Evolutionary conservation across 2,329 filamentous ascomycete species (phyloP).

Genomic region (Thelonectria rubi): DNA sequence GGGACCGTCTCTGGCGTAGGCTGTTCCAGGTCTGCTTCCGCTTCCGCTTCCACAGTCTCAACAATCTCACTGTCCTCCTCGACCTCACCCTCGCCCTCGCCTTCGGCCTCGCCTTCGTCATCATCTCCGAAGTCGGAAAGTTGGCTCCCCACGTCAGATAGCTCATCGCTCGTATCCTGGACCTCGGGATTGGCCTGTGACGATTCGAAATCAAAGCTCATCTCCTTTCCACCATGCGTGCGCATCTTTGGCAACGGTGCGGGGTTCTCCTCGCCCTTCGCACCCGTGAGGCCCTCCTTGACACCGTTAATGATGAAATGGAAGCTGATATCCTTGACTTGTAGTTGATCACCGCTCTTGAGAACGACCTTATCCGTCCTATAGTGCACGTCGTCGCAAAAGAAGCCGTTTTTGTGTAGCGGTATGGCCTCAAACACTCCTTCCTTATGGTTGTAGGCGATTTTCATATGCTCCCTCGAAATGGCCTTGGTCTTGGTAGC

Average conservation of each 20-base stretch:
- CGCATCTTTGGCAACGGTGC: conserved; percentile 55
- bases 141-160: conserved; percentile 56
- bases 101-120: conserved; percentile 48
- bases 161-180: conserved; percentile 64
- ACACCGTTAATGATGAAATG: conserved; percentile 74
- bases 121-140: conserved; percentile 52
- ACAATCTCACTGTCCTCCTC: conserved; percentile 43
- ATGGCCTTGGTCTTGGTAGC: conserved; percentile 75
- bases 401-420: conserved; percentile 73
- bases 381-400: conserved; percentile 69
- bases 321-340: conserved; percentile 76
- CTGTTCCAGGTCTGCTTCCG: conserved; percentile 38
- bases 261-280: conserved; percentile 61
- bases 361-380: conserved; percentile 65
- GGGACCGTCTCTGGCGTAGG: conserved; percentile 36
- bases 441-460: conserved; percentile 71
- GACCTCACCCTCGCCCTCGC: conserved; percentile 40
- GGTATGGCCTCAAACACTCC: conserved; percentile 72
- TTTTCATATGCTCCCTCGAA: conserved; percentile 77
- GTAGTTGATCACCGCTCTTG: conserved; percentile 71
- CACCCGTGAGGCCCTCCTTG: conserved; percentile 65
- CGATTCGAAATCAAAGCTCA: conserved; percentile 78
- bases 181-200: conserved; percentile 65
- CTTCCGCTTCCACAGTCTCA: conserved; percentile 39
- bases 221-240: conserved; percentile 70